Evolutionary conservation across 495 filamentous ascomycete genomes (phyloP).

Genomic region (Penicillium samsonianum): DNA sequence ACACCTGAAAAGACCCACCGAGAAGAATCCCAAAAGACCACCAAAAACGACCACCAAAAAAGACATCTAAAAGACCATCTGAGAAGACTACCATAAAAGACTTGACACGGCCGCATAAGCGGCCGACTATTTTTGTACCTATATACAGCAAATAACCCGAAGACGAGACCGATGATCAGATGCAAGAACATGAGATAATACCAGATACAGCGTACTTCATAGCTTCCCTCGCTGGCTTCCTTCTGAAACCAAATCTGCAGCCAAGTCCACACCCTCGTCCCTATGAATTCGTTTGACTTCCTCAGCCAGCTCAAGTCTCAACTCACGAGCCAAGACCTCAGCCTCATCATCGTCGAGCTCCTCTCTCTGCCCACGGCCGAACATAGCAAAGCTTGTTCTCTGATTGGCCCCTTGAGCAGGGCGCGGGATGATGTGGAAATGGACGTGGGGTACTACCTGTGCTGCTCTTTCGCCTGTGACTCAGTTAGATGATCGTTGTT

Average conservation of each 20-base stretch:
- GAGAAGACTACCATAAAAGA: too few relatives aligned
- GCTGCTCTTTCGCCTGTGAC: constrained; percentile 69
- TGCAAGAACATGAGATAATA: constrained; percentile 1
- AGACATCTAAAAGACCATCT: too few relatives aligned
- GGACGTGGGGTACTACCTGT: constrained; percentile 87
- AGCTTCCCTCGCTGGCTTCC: constrained; percentile 26
- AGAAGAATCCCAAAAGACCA: too few relatives aligned
- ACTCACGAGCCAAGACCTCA: constrained; percentile 56
- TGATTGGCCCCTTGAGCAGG: constrained; percentile 37
- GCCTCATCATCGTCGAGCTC: constrained; percentile 88
- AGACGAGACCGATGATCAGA: not conserved
- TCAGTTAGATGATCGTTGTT: constrained; percentile 12
- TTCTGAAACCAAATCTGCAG: constrained; percentile 17
- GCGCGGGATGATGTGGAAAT: constrained; percentile 89
- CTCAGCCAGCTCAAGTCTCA: constrained; percentile 62
- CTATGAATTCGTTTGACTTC: constrained; percentile 51
- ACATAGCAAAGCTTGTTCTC: constrained; percentile 70
- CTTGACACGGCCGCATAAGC: too few relatives aligned
- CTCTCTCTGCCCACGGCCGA: constrained; percentile 77
- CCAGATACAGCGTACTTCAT: constrained; percentile 12
- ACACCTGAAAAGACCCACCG: too few relatives aligned
- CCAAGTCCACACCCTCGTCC: constrained; percentile 48
- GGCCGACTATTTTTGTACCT: too few relatives aligned
- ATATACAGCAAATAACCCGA: not conserved
- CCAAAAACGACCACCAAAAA: too few relatives aligned